These are phyloP conservation scores for Quercus cerris DNA, from an alignment of 306 rosid species.

Conservation along the genomic window DNA sequence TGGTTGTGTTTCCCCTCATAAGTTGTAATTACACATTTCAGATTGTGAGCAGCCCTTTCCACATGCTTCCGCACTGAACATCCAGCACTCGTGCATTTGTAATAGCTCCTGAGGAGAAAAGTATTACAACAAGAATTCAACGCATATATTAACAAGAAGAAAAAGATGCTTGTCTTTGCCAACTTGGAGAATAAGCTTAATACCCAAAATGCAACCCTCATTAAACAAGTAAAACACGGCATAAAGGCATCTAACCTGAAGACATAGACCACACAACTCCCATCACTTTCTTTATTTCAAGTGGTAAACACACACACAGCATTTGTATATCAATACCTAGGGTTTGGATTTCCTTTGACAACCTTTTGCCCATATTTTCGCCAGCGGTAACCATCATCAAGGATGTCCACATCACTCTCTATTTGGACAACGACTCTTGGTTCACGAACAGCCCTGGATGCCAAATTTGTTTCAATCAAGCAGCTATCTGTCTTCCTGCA, in stretches of 20 bases:
- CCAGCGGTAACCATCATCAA: constrained; percentile 97
- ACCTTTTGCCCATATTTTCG: constrained; percentile 92
- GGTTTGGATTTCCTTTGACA: constrained; percentile 95
- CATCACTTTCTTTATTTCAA: not conserved
- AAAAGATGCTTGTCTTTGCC: not conserved
- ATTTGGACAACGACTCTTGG: constrained; percentile 87
- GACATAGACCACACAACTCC: not conserved
- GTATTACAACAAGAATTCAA: constrained; percentile 1
- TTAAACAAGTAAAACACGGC: not conserved
- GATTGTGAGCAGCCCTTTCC: constrained; percentile 82
- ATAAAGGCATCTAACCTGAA: not conserved
- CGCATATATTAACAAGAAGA: not conserved
- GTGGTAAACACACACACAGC: not conserved
- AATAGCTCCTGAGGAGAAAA: constrained; percentile 73
- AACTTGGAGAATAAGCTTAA: not conserved
- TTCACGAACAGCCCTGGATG: constrained; percentile 64
- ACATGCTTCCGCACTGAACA: constrained; percentile 87
- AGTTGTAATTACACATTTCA: constrained; percentile 69
- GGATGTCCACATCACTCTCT: constrained; percentile 73
- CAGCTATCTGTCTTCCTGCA: constrained; percentile 64
- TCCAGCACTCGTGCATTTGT: constrained; percentile 89
- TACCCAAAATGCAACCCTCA: not conserved
- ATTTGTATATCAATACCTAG: constrained; percentile 48
- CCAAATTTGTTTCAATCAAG: constrained; percentile 45
- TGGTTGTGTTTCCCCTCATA: constrained; percentile 93